phyloP scores from a whole-genome alignment of 768 basidiomycete genomes.

The Mycena rosella region DNA sequence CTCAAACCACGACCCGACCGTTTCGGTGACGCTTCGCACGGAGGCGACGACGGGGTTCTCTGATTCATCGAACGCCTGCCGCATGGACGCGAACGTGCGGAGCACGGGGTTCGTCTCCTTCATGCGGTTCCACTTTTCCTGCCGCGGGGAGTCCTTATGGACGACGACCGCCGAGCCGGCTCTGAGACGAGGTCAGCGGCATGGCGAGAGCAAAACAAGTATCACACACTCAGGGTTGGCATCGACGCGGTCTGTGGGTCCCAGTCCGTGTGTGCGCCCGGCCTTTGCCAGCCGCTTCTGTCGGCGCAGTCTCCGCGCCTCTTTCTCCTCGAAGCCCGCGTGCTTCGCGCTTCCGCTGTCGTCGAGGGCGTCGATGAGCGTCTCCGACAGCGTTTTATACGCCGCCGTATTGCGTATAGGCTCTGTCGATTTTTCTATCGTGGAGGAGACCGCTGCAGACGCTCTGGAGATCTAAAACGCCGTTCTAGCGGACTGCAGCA shows the following conservation, averaged over 20 bases:
- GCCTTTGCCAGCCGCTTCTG: constrained; percentile 88
- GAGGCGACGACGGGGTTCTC: constrained; percentile 90
- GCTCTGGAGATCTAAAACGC: constrained; percentile 81
- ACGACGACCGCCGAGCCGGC: constrained; percentile 90
- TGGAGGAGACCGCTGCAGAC: constrained; percentile 86
- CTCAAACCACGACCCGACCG: constrained; percentile 92
- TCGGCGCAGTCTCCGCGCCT: constrained; percentile 84
- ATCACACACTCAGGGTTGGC: constrained; percentile 85
- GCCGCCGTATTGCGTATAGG: constrained; percentile 97
- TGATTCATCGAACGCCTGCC: constrained; percentile 88
- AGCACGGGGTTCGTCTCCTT: constrained; percentile 87
- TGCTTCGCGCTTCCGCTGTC: constrained; percentile 94
- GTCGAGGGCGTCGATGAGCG: constrained; percentile 91
- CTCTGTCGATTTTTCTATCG: constrained; percentile 91
- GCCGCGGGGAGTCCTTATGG: constrained; percentile 83
- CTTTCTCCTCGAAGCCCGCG: constrained; percentile 96
- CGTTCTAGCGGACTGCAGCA: constrained; percentile 10
- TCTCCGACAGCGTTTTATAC: constrained; percentile 92
- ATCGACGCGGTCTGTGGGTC: constrained; percentile 63
- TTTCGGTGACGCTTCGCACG: constrained; percentile 85
- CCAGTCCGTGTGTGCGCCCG: constrained; percentile 75
- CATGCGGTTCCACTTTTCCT: constrained; percentile 84
- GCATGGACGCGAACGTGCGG: constrained; percentile 67
- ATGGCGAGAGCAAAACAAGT: neutral
- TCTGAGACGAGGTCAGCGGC: constrained; percentile 52